Evolutionary conservation across 345 rosid species (phyloP), one percentile per base, ranked within the genome.

Genomic region (Gossypium ekmanianum): DNA sequence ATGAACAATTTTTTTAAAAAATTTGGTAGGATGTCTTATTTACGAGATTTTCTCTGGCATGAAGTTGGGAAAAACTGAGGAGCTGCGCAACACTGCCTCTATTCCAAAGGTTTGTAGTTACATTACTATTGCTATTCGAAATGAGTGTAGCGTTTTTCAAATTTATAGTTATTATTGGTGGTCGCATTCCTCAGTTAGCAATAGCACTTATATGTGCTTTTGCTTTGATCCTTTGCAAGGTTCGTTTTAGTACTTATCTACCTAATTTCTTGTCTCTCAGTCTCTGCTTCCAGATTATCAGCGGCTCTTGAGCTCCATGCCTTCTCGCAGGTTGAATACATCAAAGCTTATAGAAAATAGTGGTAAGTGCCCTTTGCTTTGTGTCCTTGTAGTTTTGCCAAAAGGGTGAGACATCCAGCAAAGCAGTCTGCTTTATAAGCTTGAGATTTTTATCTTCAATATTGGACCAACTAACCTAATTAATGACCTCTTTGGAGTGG

Each of bases 221-320:
- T 51, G 24, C 72, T 75, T 68, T 78, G 4, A 65, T 76, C 59
- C 74, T 39, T 75, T 76, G 61, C 77, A 74, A 82, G 76, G 82
- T 76, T 84, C 68, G 71, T 76, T 84, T 83, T 85, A 79, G 68
- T 85, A 75, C 83, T 77, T 72, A 82, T 77, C 78, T 80, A 64
- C 85, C 74, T 72, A 73, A 77, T 79, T 79, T 87, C 76, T 84
- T 83, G 83, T 84, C 76, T 84, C 86, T 65, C 97, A 95, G 99
- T 90, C 98, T 81, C 88, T 95, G 87, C 99, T 95, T 90, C 97
- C 96, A 84, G 99, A 95, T 93, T 95, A 95, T 85, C 99, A 95
- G 86, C 93, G 99, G 76, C 93, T 95, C 57, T 85, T 95, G 83
- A 95, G 98, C 85, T 95, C 99, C 83, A 84, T 79, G 89, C 98